Base-by-base conservation (phyloP, 192 early-diverging fungal species). In the Helicostylum pulchrum region DNA sequence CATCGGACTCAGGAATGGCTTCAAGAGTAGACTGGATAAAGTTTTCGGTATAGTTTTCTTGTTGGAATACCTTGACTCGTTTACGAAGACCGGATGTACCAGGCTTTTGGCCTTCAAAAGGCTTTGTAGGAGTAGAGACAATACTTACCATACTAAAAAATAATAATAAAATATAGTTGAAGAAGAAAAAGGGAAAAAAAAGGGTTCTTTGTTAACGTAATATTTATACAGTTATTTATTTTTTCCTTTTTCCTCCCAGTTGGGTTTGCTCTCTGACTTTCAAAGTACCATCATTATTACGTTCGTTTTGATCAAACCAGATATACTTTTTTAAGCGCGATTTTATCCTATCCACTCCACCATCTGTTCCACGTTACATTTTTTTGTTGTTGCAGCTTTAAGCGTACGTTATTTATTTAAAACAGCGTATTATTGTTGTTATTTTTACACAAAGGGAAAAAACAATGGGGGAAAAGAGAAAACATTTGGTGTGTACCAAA, bases 71-170 rank as follows among this genome's bases (percentile, higher is more conserved):
- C 75, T 87, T 93, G 68, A 96, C 93, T 54, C 93, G 89, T 78
- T 98, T 98, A 73, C 96, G 89, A 30, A 98, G 88, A 45, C 95
- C 95, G 68, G 86, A 92, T 31, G 97, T 99, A 52, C 97, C 97
- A 34, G 95, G 97, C 79, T 96, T 97, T 80, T 99, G 97, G 63
- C 88, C 94, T n/a, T 87, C 88, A 55, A 85, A 96, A 4, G 89
- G 82, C 53, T 72, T 88, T 4, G 93, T 94, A 7, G 78, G 42
- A 23, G 94, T 81, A 21, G 81, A 67, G 50, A 71, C 64, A 6
- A 83, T 69, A 45, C 21, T 44, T 7, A 69, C 49, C 61, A 65
- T 75, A 12, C 23, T 62, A 17, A 56, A 59, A 44, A 32, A 17
- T 51, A 9, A 53, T 42, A 64, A 59, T 36, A 65, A 53, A 64